A percentile compares a stretch with the other conserved stretches of the same genome.
Conservation (phyloP, 768 basidiomycete species). For the Fistulinella prunicolor region DNA sequence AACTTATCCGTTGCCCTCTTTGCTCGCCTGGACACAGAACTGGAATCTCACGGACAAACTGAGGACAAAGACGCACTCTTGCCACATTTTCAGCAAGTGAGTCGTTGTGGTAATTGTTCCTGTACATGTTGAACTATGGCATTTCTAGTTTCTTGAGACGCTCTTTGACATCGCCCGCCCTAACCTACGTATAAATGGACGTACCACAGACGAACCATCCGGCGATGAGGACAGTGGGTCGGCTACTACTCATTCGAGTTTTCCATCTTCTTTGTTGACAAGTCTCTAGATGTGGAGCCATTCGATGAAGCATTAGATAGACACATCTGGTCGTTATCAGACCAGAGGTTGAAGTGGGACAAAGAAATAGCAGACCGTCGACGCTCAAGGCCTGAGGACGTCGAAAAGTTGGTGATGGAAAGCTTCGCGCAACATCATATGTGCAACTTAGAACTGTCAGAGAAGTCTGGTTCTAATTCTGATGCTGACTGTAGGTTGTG, state of each 20-base stretch:
- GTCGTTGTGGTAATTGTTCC: conserved; percentile 5
- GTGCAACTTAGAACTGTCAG: conserved; percentile 26
- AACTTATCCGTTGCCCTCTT: conserved; percentile 50
- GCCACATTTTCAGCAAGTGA: conserved; percentile 52
- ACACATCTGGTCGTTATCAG: conserved; percentile 75
- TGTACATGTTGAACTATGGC: neutral
- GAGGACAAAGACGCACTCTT: conserved; percentile 46
- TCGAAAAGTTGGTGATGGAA: conserved; percentile 42
- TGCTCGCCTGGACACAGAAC: conserved; percentile 44
- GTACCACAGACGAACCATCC: conserved; percentile 64
- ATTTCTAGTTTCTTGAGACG: conserved; percentile 54
- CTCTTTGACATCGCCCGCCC: conserved; percentile 61
- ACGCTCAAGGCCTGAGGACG: conserved; percentile 55
- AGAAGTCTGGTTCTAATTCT: conserved; percentile 3
- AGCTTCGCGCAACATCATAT: conserved; percentile 35
- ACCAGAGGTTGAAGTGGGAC: conserved; percentile 73
- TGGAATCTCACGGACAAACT: conserved; percentile 37
- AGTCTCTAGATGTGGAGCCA: conserved; percentile 60
- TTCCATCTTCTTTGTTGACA: neutral
- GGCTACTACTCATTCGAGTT: neutral
- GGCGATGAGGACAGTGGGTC: conserved; percentile 50
- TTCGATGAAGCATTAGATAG: conserved; percentile 88
- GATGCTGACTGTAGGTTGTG: conserved; percentile 11
- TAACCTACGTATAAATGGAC: conserved; percentile 80
- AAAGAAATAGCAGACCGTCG: conserved; percentile 66